Evolutionary conservation across 2,329 filamentous ascomycete species (phyloP).

Genomic region (Fusarium avenaceum): DNA sequence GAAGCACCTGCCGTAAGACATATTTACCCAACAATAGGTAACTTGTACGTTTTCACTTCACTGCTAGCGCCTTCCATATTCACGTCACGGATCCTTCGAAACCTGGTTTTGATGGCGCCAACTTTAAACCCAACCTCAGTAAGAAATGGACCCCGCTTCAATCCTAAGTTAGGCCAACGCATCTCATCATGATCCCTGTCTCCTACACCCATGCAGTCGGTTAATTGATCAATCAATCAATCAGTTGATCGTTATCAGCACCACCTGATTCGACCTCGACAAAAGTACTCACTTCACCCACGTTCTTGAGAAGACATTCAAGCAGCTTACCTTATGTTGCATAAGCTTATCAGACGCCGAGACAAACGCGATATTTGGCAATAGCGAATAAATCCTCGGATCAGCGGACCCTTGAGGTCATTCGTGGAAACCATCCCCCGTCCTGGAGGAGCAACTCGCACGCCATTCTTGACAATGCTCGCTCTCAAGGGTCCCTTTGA

Average conservation of each 20-base stretch:
- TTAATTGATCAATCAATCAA: conserved; percentile 21
- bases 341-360: conserved; percentile 34
- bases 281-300: conserved; percentile 34
- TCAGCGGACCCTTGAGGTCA: neutral
- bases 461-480: conserved; percentile 12
- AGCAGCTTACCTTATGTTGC: conserved; percentile 8
- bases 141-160: conserved; percentile 9
- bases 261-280: conserved; percentile 14
- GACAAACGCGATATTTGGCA: neutral
- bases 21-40: neutral
- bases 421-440: conserved; percentile 24
- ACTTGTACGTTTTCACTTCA: conserved; percentile 1
- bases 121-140: conserved; percentile 3
- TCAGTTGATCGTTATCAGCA: conserved; percentile 34
- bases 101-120: conserved; percentile 1
- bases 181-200: conserved; percentile 24
- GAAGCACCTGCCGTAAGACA: conserved; percentile 11
- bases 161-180: neutral
- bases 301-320: conserved; percentile 10
- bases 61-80: conserved; percentile 3
- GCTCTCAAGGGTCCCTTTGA: conserved; percentile 21
- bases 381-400: conserved; percentile 8
- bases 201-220: conserved; percentile 11
- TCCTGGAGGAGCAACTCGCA: conserved; percentile 5
- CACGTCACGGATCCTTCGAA: conserved; percentile 12